Percentiles rank a stretch among this genome's conserved stretches.
Evolutionary conservation across 495 filamentous ascomycete species (phyloP).

Genomic region (Letharia columbiana): DNA sequence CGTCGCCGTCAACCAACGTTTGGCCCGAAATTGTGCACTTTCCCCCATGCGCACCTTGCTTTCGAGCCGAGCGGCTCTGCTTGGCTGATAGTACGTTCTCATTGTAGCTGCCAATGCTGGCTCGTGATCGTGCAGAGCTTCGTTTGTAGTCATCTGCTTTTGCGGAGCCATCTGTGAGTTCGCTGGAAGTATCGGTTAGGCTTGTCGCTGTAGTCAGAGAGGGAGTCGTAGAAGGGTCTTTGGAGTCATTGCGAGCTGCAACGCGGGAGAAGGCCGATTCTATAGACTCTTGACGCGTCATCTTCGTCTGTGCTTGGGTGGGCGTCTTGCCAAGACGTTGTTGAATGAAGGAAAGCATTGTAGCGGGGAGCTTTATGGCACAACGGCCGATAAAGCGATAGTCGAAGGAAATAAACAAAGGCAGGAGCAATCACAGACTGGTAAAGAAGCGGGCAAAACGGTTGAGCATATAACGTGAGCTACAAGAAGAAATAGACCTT

Average conservation of each 20-base stretch:
- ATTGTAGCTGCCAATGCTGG: conserved; percentile 46
- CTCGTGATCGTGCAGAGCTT: conserved; percentile 32
- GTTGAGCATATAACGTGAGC: not conserved
- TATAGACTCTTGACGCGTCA: conserved; percentile 24
- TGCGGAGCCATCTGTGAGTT: conserved; percentile 23
- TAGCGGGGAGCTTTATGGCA: not conserved
- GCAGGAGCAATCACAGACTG: not conserved
- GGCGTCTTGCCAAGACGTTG: conserved; percentile 20
- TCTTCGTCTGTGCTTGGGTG: conserved; percentile 14
- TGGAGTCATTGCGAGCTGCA: conserved; percentile 11
- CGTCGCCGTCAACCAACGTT: conserved; percentile 31
- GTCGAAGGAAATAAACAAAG: conserved; percentile 10
- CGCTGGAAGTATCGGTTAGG: conserved; percentile 30
- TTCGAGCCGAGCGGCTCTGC: conserved; percentile 30
- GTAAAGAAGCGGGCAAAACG: not conserved
- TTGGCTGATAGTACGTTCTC: conserved; percentile 44
- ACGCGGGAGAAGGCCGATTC: conserved; percentile 20
- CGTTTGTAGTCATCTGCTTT: conserved; percentile 10
- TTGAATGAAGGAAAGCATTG: conserved; percentile 24
- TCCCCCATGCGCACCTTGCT: conserved; percentile 27
- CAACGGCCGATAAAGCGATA: not conserved
- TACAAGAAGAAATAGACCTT: not conserved
- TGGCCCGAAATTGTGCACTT: conserved; percentile 40
- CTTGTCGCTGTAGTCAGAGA: conserved; percentile 34
- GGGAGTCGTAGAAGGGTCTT: conserved; percentile 19